Evolutionary conservation across 2,329 filamentous ascomycete genomes (phyloP).

Genomic region (Pseudocercospora musae): DNA sequence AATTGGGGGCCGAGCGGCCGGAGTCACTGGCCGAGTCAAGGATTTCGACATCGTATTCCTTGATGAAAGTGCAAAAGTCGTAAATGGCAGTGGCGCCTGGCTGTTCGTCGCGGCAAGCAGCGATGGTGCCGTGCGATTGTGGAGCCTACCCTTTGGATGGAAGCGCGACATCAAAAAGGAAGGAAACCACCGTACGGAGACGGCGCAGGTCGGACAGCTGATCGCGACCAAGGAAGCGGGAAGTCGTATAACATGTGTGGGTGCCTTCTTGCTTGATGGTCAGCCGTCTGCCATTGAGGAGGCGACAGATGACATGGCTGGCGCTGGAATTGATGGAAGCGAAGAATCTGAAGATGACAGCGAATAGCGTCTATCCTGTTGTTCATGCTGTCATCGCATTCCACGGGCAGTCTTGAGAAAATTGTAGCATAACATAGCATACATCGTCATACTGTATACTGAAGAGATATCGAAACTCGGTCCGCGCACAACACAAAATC

Average conservation of each 20-base stretch:
- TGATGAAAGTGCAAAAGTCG: constrained; percentile 30
- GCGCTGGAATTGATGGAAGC: constrained; percentile 13
- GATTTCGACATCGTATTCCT: constrained; percentile 70
- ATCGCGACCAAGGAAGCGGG: constrained; percentile 79
- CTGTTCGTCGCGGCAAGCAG: constrained; percentile 74
- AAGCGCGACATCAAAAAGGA: too few relatives aligned
- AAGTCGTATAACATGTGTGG: constrained; percentile 85
- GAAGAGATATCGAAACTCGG: background rate
- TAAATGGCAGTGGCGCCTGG: constrained; percentile 36
- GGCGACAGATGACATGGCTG: constrained; percentile 14
- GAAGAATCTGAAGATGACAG: constrained; percentile 12
- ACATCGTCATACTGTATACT: background rate
- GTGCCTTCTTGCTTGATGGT: constrained; percentile 72
- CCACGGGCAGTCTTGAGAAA: too few relatives aligned
- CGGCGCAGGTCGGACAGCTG: constrained; percentile 58
- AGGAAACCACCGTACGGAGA: too few relatives aligned
- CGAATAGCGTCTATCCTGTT: background rate
- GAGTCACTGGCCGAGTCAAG: constrained; percentile 73
- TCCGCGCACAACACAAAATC: background rate
- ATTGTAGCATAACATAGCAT: background rate
- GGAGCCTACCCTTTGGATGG: too few relatives aligned
- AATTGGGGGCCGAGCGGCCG: constrained; percentile 65
- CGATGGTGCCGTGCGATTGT: constrained; percentile 79
- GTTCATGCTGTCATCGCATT: background rate
- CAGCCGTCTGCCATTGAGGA: constrained; percentile 16